Conservation (phyloP, 2,329 filamentous ascomycete genomes). For the Knufia fluminis region DNA sequence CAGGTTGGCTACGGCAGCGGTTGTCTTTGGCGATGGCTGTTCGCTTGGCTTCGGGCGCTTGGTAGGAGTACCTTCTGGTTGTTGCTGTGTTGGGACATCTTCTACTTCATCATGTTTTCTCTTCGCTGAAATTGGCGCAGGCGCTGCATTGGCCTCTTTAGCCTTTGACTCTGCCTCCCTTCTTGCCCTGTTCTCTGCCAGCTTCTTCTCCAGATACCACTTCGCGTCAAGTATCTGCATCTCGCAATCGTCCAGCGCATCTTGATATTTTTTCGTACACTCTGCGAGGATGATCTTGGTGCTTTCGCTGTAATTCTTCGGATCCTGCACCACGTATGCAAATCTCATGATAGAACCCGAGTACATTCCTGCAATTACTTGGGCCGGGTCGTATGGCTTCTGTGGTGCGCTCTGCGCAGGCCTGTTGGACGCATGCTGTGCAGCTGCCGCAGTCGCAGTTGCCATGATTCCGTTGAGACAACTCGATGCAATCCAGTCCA, state of each 20-base stretch:
- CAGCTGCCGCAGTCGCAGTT: neutral
- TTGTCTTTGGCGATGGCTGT: conserved; percentile 11
- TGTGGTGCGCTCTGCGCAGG: conserved; percentile 14
- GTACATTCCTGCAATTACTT: conserved; percentile 22
- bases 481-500: neutral
- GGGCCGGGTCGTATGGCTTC: conserved; percentile 21
- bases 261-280: conserved; percentile 22
- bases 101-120: conserved; percentile 18
- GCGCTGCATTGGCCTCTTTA: conserved; percentile 17
- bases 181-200: conserved; percentile 18
- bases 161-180: conserved; percentile 17
- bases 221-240: conserved; percentile 23
- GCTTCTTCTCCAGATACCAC: conserved; percentile 22
- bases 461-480: neutral
- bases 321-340: conserved; percentile 22
- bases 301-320: conserved; percentile 19
- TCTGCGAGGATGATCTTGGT: conserved; percentile 21
- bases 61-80: conserved; percentile 12
- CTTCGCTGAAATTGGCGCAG: conserved; percentile 13
- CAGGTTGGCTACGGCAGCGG: conserved; percentile 6
- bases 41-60: conserved; percentile 17
- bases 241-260: conserved; percentile 23
- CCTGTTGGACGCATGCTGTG: neutral
- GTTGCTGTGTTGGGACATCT: conserved; percentile 9
- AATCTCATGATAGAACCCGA: conserved; percentile 23